Evolutionary conservation across 169 alveolate species (phyloP), one percentile per base, ranked within the genome.

Genomic region (Eimeria sp.): DNA sequence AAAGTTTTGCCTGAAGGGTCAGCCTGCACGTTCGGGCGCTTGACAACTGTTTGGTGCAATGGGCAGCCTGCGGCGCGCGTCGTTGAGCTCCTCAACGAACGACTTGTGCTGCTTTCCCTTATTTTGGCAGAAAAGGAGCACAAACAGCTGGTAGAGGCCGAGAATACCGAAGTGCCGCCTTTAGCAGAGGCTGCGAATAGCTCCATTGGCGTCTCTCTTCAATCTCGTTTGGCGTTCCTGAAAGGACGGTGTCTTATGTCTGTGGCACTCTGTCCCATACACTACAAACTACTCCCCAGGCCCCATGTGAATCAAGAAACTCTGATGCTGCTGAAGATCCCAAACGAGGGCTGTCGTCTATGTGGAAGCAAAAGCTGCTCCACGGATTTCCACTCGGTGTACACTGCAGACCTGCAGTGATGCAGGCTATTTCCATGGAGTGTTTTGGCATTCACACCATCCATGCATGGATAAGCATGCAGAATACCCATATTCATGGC

Each of bases 41-140:
- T 82, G 90, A 82, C 27, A 49, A 82, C 90, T 54, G 51, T 82
- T 34, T 51, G 90, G 90, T 49, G 72, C 73, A n/a, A 82, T 57
- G 90, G 90, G 49, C n/a, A 49, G 67, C 72, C 90, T n/a, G 73
- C 90, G n/a, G 90, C 90, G 25, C 90, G 90, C 5, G 90, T 82
- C 18, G 90, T 82, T 54, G 90, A 82, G 51, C 51, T 82, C 45
- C 70, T 82, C 0, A 82, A 82, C 90, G 90, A 49, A 49, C n/a
- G 72, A 13, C 16, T 51, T 25, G 75, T 82, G 47, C 18, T 82
- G 72, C 72, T n/a, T 54, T 51, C 90, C 20, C 90, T 82, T 27
- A 18, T 80, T 80, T 2, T 34, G 30, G 51, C 45, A 57, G 90
- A 82, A 27, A 61, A 45, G 18, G 57, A 82, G 73, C 89, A 78